These are phyloP conservation scores for Trypanosoma melophagium DNA, from an alignment of 208 protist genomes.

Conservation along the genomic window DNA sequence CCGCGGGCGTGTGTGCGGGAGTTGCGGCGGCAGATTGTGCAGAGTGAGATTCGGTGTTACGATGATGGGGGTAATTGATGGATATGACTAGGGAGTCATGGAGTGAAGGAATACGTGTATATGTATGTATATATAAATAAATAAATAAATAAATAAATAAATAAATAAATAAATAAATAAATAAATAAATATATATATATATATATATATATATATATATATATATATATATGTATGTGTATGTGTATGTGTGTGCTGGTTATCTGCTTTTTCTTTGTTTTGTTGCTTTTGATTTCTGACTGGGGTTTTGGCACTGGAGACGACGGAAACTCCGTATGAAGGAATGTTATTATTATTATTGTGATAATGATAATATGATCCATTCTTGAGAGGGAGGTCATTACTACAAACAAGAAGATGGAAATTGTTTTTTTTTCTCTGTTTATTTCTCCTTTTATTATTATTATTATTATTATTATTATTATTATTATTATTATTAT, in stretches of 20 bases:
- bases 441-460: no score
- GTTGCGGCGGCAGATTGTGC: conserved; percentile 25
- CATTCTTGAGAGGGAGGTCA: no score
- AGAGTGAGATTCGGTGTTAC: conserved; percentile 38
- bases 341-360: no score
- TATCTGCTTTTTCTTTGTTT: neutral
- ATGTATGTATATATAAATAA: neutral
- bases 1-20: conserved; percentile 29
- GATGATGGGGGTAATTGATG: neutral
- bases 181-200: neutral
- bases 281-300: neutral
- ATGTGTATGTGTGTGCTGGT: neutral
- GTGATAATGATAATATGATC: no score
- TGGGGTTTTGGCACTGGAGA: no score
- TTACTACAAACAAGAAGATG: no score
- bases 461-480: no score
- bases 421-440: no score
- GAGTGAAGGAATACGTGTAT: neutral
- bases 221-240: neutral
- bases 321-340: no score
- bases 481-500: no score
- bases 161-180: neutral
- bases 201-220: neutral
- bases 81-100: neutral
- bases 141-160: neutral